Conservation (phyloP, 345 rosid genomes). For the Mallotus nudiflorus region DNA sequence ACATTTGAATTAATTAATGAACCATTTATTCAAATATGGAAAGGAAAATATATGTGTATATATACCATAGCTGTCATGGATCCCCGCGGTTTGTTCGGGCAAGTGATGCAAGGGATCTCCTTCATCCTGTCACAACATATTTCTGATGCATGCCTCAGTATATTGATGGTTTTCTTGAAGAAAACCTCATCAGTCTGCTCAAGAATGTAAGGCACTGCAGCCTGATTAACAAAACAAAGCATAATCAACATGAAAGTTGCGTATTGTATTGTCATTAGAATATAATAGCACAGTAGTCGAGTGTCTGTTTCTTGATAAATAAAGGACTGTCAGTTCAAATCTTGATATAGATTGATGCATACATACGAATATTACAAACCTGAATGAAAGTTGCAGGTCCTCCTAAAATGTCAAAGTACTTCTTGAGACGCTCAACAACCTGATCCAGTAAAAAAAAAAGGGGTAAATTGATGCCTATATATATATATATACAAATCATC, state of each 20-base stretch:
- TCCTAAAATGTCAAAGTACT: slow-evolving; percentile 88
- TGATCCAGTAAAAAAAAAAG: slow-evolving; percentile 15
- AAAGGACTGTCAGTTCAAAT: too few relatives aligned
- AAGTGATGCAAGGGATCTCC: slow-evolving; percentile 75
- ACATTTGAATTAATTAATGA: not conserved
- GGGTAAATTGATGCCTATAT: not conserved
- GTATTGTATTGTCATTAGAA: not conserved
- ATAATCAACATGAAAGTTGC: too few relatives aligned
- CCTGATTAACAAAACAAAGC: slow-evolving; percentile 50
- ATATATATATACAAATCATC: too few relatives aligned
- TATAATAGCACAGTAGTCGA: too few relatives aligned
- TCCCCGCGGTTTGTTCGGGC: slow-evolving; percentile 72
- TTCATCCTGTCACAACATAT: slow-evolving; percentile 59
- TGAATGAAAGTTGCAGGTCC: slow-evolving; percentile 98
- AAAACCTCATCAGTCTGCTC: slow-evolving; percentile 67
- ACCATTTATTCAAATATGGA: not conserved
- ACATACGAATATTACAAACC: slow-evolving; percentile 39
- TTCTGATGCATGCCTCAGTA: slow-evolving; percentile 57
- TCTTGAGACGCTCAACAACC: slow-evolving; percentile 78
- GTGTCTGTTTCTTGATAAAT: too few relatives aligned
- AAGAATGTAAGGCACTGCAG: slow-evolving; percentile 73
- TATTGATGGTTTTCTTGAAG: slow-evolving; percentile 55
- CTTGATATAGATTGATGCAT: not conserved
- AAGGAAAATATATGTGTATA: not conserved
- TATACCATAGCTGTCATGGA: slow-evolving; percentile 96